Percentiles rank a stretch among this genome's conserved stretches.
These are phyloP conservation scores for Mycena vitilis DNA, from an alignment of 768 basidiomycete species.

Conservation along the genomic window DNA sequence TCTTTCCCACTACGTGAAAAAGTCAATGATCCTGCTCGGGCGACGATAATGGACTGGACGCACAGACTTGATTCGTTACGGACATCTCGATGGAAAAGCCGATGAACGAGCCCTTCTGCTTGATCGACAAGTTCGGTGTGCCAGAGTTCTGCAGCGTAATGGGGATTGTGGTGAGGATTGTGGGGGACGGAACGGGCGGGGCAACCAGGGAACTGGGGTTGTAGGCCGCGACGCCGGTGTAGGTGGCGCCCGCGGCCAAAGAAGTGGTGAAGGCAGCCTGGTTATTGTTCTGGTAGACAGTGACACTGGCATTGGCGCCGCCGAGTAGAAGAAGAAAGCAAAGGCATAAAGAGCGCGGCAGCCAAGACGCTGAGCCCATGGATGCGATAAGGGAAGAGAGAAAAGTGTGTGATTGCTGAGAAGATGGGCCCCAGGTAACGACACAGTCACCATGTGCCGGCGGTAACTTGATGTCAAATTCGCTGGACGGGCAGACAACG, in stretches of 20 bases:
- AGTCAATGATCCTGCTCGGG: background rate
- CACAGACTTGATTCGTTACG: slow-evolving; percentile 1
- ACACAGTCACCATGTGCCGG: no score
- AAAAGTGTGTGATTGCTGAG: background rate
- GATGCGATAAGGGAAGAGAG: background rate
- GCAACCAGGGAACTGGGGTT: slow-evolving; percentile 1
- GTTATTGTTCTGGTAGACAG: background rate
- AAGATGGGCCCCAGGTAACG: no score
- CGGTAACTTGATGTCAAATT: no score
- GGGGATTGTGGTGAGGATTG: slow-evolving; percentile 1
- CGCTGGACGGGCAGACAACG: no score
- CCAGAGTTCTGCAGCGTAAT: background rate
- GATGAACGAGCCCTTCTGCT: background rate
- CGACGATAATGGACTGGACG: background rate
- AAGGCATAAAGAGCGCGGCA: background rate
- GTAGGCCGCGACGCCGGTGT: slow-evolving; percentile 8
- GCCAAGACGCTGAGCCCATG: background rate
- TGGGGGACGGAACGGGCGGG: background rate
- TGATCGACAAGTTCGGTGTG: background rate
- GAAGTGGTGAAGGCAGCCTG: slow-evolving; percentile 1
- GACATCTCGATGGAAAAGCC: slow-evolving; percentile 1
- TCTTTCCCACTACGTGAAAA: background rate
- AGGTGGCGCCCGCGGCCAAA: background rate
- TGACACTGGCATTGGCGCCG: background rate
- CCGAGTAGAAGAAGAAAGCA: background rate